Evolutionary conservation across 371 early-diverging fungal genomes (phyloP).

Genomic region (Mucor velutinosus): DNA sequence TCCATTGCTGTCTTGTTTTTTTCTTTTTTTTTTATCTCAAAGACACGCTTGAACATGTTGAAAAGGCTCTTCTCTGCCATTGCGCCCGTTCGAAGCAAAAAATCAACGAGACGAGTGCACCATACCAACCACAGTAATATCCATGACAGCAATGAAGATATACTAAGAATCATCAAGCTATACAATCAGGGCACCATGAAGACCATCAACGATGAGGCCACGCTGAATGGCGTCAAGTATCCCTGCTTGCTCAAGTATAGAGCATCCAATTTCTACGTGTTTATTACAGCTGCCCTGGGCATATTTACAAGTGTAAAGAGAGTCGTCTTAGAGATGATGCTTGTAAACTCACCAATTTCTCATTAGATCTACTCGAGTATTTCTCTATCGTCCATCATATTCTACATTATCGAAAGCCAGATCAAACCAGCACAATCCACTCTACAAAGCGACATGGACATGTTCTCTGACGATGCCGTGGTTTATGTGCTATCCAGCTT

Average conservation of each 20-base stretch:
- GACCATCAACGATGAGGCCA: not conserved
- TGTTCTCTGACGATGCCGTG: not conserved
- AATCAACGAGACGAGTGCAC: not conserved
- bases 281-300: not conserved
- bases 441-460: not conserved
- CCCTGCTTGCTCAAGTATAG: slow-evolving; percentile 10
- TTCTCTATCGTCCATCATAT: not conserved
- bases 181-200: slow-evolving; percentile 8
- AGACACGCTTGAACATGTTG: not conserved
- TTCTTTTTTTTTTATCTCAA: not conserved
- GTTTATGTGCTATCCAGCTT: slow-evolving; percentile 6
- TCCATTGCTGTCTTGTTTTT: not conserved
- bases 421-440: not conserved
- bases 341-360: not conserved
- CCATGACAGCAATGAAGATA: slow-evolving; percentile 15
- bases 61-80: not conserved
- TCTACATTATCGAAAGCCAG: slow-evolving; percentile 9
- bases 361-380: slow-evolving; percentile 9
- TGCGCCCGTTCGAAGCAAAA: not conserved
- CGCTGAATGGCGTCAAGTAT: not conserved
- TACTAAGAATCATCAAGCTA: slow-evolving; percentile 8
- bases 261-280: slow-evolving; percentile 14
- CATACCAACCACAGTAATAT: not conserved
- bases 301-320: slow-evolving; percentile 11
- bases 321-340: not conserved